Evolutionary conservation across 2,329 filamentous ascomycete species (phyloP), one percentile per base, ranked within the genome.

Genomic region (Rhytidhysteron rufulum): DNA sequence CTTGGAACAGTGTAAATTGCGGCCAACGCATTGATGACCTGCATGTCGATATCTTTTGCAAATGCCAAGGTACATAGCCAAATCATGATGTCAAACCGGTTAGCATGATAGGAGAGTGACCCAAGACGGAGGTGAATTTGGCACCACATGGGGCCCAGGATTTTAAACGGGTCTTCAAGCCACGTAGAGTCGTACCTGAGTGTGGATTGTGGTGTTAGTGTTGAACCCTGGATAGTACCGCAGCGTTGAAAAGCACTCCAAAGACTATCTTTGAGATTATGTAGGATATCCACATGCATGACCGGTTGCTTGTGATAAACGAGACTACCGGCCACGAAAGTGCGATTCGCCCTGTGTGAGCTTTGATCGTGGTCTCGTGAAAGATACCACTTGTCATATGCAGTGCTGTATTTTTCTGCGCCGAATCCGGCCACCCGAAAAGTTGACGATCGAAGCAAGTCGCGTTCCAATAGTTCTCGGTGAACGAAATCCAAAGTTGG

Each of bases 381-480:
- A 1, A 40, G 1, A 41, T 68, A 67, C 0, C 3, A 0, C 0
- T 1, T 18, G 37, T 69, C 65, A 6, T 43, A 11, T 0, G 37
- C 9, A 1, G 24, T 20, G 0, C 40, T 56, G 39, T 53, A 56
- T 2, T 47, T 8, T 31, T 66, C 63, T 1, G 60, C 61, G 2
- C 66, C 66, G 27, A 56, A 67, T 0, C 48, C 54, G 31, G 50
- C 41, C 1, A 60, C 44, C 1, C 52, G 51, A 38, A 64, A 64
- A 0, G 41, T 49, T 0, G 60, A 51, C 7, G 53, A 45, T 5
- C 67, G 57, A 5, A 62, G 61, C 5, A 34, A 22, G 22, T 62
- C 58, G 16, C 65, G 54, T 17, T 47, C 5, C 2, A 53, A 42
- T 3, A 69, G 37, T 8, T 15, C 31, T 33, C 8, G 31, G 9